A percentile compares a stretch with the other conserved stretches of the same genome.
Evolutionary conservation across 257 asterid genomes (phyloP).

Genomic region (Thymus quinquecostatus): DNA sequence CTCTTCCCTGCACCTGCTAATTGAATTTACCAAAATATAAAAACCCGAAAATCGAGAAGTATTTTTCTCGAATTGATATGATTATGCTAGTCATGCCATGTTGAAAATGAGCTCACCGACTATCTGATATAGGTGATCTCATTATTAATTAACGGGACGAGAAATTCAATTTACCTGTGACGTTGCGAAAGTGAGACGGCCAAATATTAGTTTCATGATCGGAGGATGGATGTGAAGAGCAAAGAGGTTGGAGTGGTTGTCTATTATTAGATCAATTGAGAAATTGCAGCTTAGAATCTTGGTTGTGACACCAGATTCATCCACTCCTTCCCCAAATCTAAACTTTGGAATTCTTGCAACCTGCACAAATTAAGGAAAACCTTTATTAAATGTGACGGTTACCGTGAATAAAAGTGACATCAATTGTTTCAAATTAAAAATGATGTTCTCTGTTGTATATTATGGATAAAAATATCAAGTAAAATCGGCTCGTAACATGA

Average conservation of each 20-base stretch:
- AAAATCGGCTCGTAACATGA: too few species aligned
- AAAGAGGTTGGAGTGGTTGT: conserved; percentile 72
- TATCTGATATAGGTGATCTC: too few species aligned
- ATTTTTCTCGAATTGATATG: neutral
- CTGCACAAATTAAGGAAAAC: conserved; percentile 32
- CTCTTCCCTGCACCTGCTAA: conserved; percentile 41
- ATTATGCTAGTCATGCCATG: too few species aligned
- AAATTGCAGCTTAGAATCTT: conserved; percentile 70
- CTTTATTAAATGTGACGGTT: too few species aligned
- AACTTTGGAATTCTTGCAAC: conserved; percentile 52
- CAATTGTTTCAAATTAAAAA: too few species aligned
- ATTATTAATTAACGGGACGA: neutral
- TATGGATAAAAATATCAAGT: too few species aligned
- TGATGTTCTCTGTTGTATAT: too few species aligned
- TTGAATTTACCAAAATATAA: too few species aligned
- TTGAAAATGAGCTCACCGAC: too few species aligned
- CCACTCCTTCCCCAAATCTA: conserved; percentile 74
- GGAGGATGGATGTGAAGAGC: conserved; percentile 73
- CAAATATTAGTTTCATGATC: conserved; percentile 41
- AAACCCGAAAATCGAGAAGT: neutral
- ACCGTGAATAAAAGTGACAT: too few species aligned
- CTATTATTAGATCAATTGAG: conserved; percentile 48
- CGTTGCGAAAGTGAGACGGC: conserved; percentile 56
- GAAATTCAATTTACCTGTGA: conserved; percentile 50
- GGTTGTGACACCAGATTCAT: conserved; percentile 72